These are phyloP conservation scores for Chaetomium sp. DNA, from an alignment of 2,329 filamentous ascomycete species.

Conservation along the genomic window DNA sequence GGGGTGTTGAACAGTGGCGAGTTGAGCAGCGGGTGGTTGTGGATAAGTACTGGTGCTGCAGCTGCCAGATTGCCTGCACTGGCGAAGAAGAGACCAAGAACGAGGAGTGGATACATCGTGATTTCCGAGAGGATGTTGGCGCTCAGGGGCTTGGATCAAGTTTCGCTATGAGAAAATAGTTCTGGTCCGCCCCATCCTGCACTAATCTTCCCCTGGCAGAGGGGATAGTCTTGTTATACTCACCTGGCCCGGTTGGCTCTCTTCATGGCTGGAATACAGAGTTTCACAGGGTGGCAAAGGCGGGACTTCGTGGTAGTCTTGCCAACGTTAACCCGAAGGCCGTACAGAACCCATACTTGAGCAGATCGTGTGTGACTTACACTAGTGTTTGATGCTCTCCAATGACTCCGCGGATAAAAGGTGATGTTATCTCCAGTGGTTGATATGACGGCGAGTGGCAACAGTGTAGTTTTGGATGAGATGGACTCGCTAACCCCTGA, in stretches of 20 bases:
- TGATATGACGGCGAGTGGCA: background rate
- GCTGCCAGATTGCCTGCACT: background rate
- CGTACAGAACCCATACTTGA: background rate
- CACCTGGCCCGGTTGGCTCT: background rate
- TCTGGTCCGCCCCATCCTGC: background rate
- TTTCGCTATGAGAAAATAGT: background rate
- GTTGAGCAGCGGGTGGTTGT: slow-evolving; percentile 3
- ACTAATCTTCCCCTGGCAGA: background rate
- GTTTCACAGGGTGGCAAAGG: background rate
- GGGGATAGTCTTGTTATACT: background rate
- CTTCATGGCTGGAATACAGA: background rate
- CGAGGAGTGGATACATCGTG: background rate
- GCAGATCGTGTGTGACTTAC: background rate
- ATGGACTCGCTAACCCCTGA: background rate
- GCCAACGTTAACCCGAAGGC: background rate
- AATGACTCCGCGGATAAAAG: background rate
- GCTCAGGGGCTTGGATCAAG: background rate
- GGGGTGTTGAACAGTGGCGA: slow-evolving; percentile 18
- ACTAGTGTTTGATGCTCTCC: background rate
- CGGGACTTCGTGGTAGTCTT: background rate
- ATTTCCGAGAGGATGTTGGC: background rate
- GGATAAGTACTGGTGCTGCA: background rate
- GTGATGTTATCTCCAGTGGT: background rate
- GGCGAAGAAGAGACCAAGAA: background rate
- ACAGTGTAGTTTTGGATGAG: background rate